phyloP scores from a whole-genome alignment of 371 early-diverging fungal genomes.

The Choanephora cucurbitarum region DNA sequence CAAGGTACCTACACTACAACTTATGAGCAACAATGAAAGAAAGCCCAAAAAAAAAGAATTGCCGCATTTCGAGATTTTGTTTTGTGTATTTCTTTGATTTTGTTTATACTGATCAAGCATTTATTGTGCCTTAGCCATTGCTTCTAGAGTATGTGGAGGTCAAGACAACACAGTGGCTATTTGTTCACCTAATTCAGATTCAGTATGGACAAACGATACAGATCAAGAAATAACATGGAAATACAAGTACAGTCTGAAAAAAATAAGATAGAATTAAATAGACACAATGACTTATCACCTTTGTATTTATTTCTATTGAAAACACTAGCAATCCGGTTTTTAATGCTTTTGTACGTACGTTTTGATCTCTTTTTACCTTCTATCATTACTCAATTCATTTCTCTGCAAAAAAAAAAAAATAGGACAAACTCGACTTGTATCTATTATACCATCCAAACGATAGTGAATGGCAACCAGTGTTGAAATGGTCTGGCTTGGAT shows the following conservation, averaged over 20 bases:
- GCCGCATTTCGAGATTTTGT: no score
- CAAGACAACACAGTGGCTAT: constrained; percentile 35
- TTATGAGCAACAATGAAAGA: background rate
- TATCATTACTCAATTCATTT: background rate
- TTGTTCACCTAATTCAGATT: constrained; percentile 31
- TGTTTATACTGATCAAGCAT: background rate
- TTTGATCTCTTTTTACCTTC: background rate
- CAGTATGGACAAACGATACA: constrained; percentile 43
- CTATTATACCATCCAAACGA: constrained; percentile 22
- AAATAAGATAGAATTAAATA: no score
- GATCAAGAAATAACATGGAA: constrained; percentile 48
- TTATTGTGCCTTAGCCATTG: constrained; percentile 23
- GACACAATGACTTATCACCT: no score
- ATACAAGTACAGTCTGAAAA: constrained; percentile 31
- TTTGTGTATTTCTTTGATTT: background rate
- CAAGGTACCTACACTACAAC: constrained; percentile 16
- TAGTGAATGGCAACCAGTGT: constrained; percentile 21
- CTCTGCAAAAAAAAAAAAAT: background rate
- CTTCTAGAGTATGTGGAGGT: constrained; percentile 34
- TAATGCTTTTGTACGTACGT: constrained; percentile 24
- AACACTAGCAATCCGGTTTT: constrained; percentile 28
- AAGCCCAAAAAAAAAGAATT: background rate
- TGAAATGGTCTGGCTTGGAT: constrained; percentile 25
- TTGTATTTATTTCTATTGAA: background rate
- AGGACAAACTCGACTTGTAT: constrained; percentile 33